These are phyloP conservation scores for Hyaloscypha hepaticicola DNA, from an alignment of 495 filamentous ascomycete species.

Conservation along the genomic window DNA sequence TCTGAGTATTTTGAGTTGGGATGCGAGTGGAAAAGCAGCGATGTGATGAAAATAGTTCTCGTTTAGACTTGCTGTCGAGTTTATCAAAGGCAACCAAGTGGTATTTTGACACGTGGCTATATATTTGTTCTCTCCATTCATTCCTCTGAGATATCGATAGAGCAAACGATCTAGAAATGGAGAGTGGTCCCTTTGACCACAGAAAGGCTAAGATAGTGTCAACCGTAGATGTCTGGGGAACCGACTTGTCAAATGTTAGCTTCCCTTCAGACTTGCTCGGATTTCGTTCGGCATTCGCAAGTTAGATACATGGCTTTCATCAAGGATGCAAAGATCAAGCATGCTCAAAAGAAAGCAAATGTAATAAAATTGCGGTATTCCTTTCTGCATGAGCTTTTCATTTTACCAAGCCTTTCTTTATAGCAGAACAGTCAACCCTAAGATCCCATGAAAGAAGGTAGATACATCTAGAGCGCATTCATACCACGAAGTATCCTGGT, in stretches of 20 bases:
- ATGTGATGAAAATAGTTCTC: background rate
- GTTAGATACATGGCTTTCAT: too few relatives aligned
- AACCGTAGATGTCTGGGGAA: too few relatives aligned
- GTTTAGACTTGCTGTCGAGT: background rate
- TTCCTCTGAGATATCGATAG: background rate
- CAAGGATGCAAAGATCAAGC: too few relatives aligned
- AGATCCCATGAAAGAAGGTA: too few relatives aligned
- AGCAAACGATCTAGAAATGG: background rate
- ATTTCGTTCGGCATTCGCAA: background rate
- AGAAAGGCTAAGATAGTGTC: background rate
- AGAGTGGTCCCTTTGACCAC: background rate
- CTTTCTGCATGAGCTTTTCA: too few relatives aligned
- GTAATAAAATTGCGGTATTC: too few relatives aligned
- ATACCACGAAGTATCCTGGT: too few relatives aligned
- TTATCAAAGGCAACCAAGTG: background rate
- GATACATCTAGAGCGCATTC: too few relatives aligned
- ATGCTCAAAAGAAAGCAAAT: too few relatives aligned
- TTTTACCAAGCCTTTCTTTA: too few relatives aligned
- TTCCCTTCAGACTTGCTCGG: background rate
- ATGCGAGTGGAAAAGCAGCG: background rate
- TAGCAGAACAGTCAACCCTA: too few relatives aligned
- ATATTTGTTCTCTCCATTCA: background rate
- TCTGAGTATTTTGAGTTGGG: background rate
- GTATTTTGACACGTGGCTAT: background rate
- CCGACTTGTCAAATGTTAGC: too few relatives aligned